Base-by-base conservation (phyloP, 768 basidiomycete species). In the Lyophyllum atratum region DNA sequence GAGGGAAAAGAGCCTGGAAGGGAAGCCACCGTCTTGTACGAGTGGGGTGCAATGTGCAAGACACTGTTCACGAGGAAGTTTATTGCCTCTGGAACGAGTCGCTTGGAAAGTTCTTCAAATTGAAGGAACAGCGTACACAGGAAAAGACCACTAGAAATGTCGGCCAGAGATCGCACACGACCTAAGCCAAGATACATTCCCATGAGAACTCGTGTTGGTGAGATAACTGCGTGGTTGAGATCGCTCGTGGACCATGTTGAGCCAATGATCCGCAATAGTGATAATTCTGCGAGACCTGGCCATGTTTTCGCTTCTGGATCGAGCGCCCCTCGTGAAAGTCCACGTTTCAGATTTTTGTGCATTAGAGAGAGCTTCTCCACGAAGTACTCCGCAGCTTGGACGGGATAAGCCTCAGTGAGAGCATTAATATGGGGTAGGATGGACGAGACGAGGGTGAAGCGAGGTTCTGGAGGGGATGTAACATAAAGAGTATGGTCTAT, bases 241-340 rank as follows among this genome's bases (percentile, higher is more conserved):
- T 99, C 97, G 68, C 93, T 96, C 2, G 95, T 94, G 3, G 95
- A 90, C 95, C 95, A 99, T 33, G 91, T 75, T 14, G 79, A 74
- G 3, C 94, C 94, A 49, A 93, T 82, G 37, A 95, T 70, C 22
- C 95, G 86, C 28, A 98, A 76, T 2, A 99, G 76, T 0, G 82
- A 77, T 19, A 99, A 78, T 70, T 99, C 97, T 4, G 93, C 74
- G 3, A 86, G 70, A 26, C 90, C 89, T 6, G 97, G 96, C 88
- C 93, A 98, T 0, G 93, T 98, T 74, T 84, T 91, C 3, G 92
- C 79, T 9, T 83, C 76, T 0, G 70, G 70, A 24, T 81, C 74
- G 14, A 83, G 74, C 0, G 91, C 76, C 1, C 92, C 93, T 7
- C 79, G 79, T 2, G 87, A 82, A 17, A 99, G 75, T 8, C 95